Evolutionary conservation across 2,329 filamentous ascomycete genomes (phyloP).

Genomic region (Plenodomus biglobosus): DNA sequence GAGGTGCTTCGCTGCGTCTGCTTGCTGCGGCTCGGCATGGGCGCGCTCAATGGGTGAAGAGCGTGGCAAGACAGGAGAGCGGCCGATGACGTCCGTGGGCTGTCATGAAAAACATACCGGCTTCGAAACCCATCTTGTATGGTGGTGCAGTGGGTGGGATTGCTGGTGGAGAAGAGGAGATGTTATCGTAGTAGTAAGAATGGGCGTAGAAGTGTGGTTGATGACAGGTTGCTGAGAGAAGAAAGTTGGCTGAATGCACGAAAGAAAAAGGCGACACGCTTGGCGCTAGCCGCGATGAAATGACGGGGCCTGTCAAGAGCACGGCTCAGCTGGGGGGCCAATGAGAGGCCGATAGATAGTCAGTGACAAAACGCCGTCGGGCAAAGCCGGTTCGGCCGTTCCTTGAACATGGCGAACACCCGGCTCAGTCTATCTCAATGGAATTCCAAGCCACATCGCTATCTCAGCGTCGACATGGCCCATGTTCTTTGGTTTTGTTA

Average conservation of each 20-base stretch:
- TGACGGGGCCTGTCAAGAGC: slow-evolving; percentile 10
- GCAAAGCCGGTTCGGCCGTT: slow-evolving; percentile 19
- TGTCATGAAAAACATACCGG: slow-evolving; percentile 39
- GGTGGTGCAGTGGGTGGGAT: slow-evolving; percentile 16
- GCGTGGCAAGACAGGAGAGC: slow-evolving; percentile 20
- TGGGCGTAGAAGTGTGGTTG: slow-evolving; percentile 7
- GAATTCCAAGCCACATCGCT: background rate
- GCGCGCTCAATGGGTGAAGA: slow-evolving; percentile 29
- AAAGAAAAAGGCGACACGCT: slow-evolving; percentile 23
- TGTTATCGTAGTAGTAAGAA: slow-evolving; percentile 18
- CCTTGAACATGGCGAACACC: slow-evolving; percentile 6
- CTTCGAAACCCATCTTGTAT: slow-evolving; percentile 46
- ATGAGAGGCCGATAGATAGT: slow-evolving; percentile 17
- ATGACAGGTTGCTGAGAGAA: slow-evolving; percentile 21
- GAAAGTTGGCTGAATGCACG: slow-evolving; percentile 24
- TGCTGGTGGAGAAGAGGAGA: slow-evolving; percentile 16
- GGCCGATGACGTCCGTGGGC: slow-evolving; percentile 36
- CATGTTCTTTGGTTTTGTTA: background rate
- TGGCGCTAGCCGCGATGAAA: slow-evolving; percentile 18
- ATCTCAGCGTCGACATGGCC: slow-evolving; percentile 1
- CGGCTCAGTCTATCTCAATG: too few relatives aligned
- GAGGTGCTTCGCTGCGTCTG: slow-evolving; percentile 5
- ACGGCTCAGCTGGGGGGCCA: slow-evolving; percentile 11
- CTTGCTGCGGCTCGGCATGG: slow-evolving; percentile 11
- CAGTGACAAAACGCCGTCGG: slow-evolving; percentile 16